Base-by-base conservation (phyloP, 208 protist species). In the Leptomonas seymouri region DNA sequence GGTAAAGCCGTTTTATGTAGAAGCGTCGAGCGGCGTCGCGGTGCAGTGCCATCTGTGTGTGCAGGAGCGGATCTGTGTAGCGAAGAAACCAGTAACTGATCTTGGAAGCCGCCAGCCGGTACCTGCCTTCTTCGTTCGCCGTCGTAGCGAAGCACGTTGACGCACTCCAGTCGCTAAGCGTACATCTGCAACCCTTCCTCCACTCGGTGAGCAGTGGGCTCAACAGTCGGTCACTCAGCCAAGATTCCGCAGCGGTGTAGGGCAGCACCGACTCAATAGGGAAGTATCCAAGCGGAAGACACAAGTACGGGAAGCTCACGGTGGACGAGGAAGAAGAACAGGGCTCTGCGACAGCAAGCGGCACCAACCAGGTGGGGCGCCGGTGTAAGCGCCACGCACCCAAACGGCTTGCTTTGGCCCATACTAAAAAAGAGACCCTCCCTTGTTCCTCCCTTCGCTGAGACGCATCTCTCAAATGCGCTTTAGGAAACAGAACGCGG, bases 261-360 rank as follows among this genome's bases (percentile, higher is more conserved):
- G 85, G 84, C 51, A 93, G 55, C 42, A 93, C 76, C 1, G 78
- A 36, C 53, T 85, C 76, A 50, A 90, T 45, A 8, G 87, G 87
- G 55, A 89, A 93, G 69, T 93, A 90, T 28, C 82, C 80, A 11
- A 87, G 64, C n/a, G 85, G 85, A 50, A 90, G 74, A 61, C 84
- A 90, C 6, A 85, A 41, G 25, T 65, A 85, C 20, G 34, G 34
- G 34, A 39, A 36, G 7, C 28, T 39, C 27, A 21, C 4, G 28
- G 51, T 7, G 23, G 56, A 51, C 21, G 39, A 18, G 18, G 18
- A 46, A 2, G 44, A 14, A 55, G 53, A 12, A 36, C 18, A 20
- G 25, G 49, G 31, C 30, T 16, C 42, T 36, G 15, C 28, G 12
- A 42, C 34, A 16, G 46, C 18, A 14, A 71, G 36, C 21, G 72